Conservation (phyloP, 768 basidiomycete genomes). For the Rhodocollybia butyracea region DNA sequence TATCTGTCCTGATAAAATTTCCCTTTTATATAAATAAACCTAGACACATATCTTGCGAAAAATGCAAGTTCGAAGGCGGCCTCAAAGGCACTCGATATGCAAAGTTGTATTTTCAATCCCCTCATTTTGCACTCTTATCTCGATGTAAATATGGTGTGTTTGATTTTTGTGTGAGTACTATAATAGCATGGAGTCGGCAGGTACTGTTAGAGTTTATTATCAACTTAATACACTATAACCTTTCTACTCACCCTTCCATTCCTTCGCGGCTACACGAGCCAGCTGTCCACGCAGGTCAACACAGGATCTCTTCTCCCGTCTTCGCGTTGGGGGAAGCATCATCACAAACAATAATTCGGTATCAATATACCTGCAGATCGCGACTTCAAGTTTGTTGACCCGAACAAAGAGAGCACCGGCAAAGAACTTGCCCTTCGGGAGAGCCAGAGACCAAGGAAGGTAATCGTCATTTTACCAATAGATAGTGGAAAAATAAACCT, state of each 20-base stretch:
- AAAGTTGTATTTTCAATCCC: too few species aligned
- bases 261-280: conserved; percentile 39
- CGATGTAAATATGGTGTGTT: too few species aligned
- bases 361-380: conserved; percentile 87
- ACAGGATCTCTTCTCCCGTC: neutral
- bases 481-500: conserved; percentile 51
- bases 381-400: conserved; percentile 92
- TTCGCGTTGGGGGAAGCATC: conserved; percentile 35
- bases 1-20: too few species aligned
- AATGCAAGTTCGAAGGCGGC: too few species aligned
- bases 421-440: conserved; percentile 49
- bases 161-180: too few species aligned
- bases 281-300: conserved; percentile 51
- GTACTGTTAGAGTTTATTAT: conserved; percentile 17
- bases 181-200: too few species aligned
- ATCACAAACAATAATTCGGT: conserved; percentile 89
- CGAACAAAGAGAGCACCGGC: conserved; percentile 81
- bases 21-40: too few species aligned
- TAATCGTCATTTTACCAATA: neutral
- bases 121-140: too few species aligned
- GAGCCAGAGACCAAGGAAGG: conserved; percentile 78
- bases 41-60: too few species aligned
- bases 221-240: conserved; percentile 57
- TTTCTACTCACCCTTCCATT: conserved; percentile 62
- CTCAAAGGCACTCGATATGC: too few species aligned